Base-by-base conservation (phyloP, 768 basidiomycete genomes). In the Boletus reticuloceps region DNA sequence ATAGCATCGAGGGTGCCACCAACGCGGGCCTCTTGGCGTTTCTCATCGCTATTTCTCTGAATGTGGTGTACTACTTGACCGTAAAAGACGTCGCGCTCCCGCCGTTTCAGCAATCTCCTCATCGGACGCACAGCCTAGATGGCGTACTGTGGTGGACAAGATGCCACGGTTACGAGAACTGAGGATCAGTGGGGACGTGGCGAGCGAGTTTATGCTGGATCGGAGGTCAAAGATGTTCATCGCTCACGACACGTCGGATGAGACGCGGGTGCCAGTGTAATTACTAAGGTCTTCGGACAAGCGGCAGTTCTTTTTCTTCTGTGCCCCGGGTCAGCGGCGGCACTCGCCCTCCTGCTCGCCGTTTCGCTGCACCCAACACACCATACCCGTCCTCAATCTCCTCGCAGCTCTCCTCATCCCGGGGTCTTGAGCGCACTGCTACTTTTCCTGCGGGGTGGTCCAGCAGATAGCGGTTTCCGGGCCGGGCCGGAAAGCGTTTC, bases 201-300 rank as follows among this genome's bases (percentile, higher is more conserved):
- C 64, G 41, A 66, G 59, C 32, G 64, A 65, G 43, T 56, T 64
- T 11, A 66, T 66, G 64, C 40, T 66, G 6, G 62, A 59, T 47
- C 53, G 64, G 12, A 47, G 62, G 49, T 56, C 62, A 11, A 66
- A 49, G 51, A 53, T 49, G 51, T 66, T 67, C 22, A 19, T 58
- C 16, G 61, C 48, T 7, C 19, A 19, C 3, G 29, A 38, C 1
- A 9, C n/a, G 4, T 36, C 25, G 14, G 52, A 47, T 17, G 50
- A 25, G 44, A 49, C 27, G 6, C 52, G 34, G 39, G 32, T 64
- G 22, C 51, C 56, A 0, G 58, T 65, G 3, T n/a, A n/a, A n/a
- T n/a, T n/a, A n/a, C n/a, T n/a, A n/a, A n/a, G n/a, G n/a, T n/a
- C n/a, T n/a, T n/a, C n/a, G n/a, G n/a, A n/a, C n/a, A n/a, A n/a